phyloP scores from a whole-genome alignment of 176 grass and related monocot genomes.

The Calamus simplicifolius region DNA sequence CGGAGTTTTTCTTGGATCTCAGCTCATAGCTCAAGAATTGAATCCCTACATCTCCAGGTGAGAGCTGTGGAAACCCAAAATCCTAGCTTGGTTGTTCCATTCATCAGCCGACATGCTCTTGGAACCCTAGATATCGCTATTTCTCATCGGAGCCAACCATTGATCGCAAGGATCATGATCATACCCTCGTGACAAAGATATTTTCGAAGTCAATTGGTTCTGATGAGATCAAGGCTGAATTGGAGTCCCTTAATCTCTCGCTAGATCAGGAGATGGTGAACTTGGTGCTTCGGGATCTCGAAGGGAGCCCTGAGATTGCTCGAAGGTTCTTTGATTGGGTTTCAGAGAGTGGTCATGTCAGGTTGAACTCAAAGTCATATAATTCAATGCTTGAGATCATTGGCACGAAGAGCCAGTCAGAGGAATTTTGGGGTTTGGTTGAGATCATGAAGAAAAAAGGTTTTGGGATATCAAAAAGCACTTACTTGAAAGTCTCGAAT shows the following conservation, averaged over 20 bases:
- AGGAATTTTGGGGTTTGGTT: constrained; percentile 53
- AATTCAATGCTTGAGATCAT: constrained; percentile 64
- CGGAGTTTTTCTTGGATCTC: neutral
- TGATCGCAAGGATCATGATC: too few species aligned
- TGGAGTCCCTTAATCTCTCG: constrained; percentile 5
- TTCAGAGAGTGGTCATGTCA: constrained; percentile 8
- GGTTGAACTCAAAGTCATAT: constrained; percentile 44
- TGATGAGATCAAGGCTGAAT: constrained; percentile 1
- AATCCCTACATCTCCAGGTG: neutral
- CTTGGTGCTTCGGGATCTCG: constrained; percentile 24
- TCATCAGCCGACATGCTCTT: neutral
- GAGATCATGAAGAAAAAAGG: constrained; percentile 49
- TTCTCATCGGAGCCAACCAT: neutral
- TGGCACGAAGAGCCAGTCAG: constrained; percentile 32
- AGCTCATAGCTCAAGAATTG: neutral
- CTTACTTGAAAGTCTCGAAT: constrained; percentile 40
- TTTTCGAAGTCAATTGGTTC: neutral
- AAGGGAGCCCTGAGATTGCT: constrained; percentile 31
- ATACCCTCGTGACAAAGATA: too few species aligned
- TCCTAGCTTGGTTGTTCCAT: neutral
- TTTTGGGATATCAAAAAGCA: constrained; percentile 49
- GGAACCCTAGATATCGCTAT: neutral
- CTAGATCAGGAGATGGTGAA: neutral
- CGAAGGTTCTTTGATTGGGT: constrained; percentile 56
- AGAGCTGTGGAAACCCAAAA: neutral